A percentile compares a stretch with the other conserved stretches of the same genome.
These are phyloP conservation scores for Lipomyces starkeyi DNA, from an alignment of 805 yeast species.

Conservation along the genomic window DNA sequence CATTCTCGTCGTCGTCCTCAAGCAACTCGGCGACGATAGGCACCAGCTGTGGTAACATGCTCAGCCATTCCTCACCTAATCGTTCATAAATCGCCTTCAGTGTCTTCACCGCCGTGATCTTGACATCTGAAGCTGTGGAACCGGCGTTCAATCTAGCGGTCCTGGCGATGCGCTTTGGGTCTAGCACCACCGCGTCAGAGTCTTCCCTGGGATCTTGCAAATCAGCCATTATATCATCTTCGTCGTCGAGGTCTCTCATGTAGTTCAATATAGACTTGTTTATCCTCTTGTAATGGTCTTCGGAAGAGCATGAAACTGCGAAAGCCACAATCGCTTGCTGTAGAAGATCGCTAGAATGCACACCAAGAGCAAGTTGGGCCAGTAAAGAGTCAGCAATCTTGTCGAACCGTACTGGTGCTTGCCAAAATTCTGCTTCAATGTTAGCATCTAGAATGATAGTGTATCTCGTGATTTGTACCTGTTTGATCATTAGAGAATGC, in stretches of 20 bases:
- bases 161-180: constrained; percentile 25
- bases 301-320: constrained; percentile 65
- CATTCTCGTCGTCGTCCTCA: constrained; percentile 94
- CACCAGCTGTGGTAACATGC: constrained; percentile 88
- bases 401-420: constrained; percentile 82
- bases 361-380: constrained; percentile 57
- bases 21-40: constrained; percentile 94
- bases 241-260: constrained; percentile 65
- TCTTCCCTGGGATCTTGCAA: constrained; percentile 13
- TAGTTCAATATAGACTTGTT: constrained; percentile 67
- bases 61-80: constrained; percentile 94
- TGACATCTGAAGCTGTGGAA: constrained; percentile 42
- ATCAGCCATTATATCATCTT: constrained; percentile 51
- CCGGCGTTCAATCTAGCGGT: constrained; percentile 27
- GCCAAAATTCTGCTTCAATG: constrained; percentile 96
- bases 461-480: constrained; percentile 9
- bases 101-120: constrained; percentile 79
- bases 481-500: constrained; percentile 63
- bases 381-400: constrained; percentile 66
- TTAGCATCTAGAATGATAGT: constrained; percentile 44
- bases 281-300: constrained; percentile 71
- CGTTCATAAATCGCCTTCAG: constrained; percentile 83
- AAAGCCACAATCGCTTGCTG: constrained; percentile 80
- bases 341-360: constrained; percentile 49
- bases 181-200: constrained; percentile 8